Evolutionary conservation across 2,329 filamentous ascomycete species (phyloP).

Genomic region (Chrysoporthe puriensis): DNA sequence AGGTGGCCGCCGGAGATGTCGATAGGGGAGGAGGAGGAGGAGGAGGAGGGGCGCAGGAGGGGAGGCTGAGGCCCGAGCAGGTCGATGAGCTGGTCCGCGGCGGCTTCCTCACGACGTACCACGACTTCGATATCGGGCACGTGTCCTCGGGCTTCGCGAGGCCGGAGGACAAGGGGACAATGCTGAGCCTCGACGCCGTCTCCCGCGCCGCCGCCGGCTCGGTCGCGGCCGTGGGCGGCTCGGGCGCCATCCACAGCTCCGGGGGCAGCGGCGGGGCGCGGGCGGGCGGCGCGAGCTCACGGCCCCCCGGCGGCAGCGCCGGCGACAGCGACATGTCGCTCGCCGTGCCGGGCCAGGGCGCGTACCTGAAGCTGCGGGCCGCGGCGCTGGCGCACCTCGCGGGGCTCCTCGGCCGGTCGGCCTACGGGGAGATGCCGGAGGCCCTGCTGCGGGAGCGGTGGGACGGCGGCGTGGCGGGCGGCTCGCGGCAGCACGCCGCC

Average conservation of each 20-base stretch:
- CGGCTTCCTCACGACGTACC: constrained; percentile 66
- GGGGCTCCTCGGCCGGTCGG: constrained; percentile 60
- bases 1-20: constrained; percentile 31
- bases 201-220: constrained; percentile 70
- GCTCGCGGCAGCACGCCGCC: constrained; percentile 47
- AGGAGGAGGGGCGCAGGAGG: background rate
- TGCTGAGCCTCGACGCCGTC: constrained; percentile 65
- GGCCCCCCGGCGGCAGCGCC: constrained; percentile 43
- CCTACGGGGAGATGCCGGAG: constrained; percentile 65
- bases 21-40: background rate
- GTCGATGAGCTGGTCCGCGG: constrained; percentile 63
- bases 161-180: constrained; percentile 57
- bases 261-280: constrained; percentile 54
- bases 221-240: constrained; percentile 69
- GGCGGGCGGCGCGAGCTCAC: background rate
- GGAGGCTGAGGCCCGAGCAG: constrained; percentile 47
- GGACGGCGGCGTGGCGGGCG: constrained; percentile 64
- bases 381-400: constrained; percentile 63
- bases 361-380: constrained; percentile 67
- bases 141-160: constrained; percentile 46
- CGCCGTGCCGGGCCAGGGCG: constrained; percentile 68
- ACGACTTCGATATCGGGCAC: constrained; percentile 39
- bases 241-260: constrained; percentile 64
- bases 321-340: constrained; percentile 53
- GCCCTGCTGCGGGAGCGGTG: constrained; percentile 67